A percentile compares a stretch with the other conserved stretches of the same genome.
Conservation (phyloP, 2,329 filamentous ascomycete genomes). For the Penicillium sp. region DNA sequence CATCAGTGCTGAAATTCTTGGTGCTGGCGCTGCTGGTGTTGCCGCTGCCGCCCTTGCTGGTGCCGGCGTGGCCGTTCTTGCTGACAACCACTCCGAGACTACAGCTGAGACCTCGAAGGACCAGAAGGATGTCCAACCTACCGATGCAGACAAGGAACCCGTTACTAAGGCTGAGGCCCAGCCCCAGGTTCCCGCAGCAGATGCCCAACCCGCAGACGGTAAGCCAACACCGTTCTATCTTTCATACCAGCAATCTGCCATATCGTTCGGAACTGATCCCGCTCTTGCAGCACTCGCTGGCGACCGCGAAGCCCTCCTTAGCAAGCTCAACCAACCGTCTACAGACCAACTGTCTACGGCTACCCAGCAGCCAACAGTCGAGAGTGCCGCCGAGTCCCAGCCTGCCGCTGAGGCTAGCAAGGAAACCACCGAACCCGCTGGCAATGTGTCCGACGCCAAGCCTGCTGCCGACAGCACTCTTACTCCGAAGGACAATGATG, state of each 20-base stretch:
- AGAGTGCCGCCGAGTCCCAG: constrained; percentile 14
- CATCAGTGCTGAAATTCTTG: constrained; percentile 28
- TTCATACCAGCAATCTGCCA: constrained; percentile 26
- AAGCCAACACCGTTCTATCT: constrained; percentile 22
- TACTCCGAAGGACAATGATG: constrained; percentile 24
- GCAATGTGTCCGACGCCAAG: constrained; percentile 6
- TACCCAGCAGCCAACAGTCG: constrained; percentile 75
- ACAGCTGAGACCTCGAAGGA: constrained; percentile 4
- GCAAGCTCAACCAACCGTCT: constrained; percentile 33
- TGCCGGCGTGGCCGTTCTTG: constrained; percentile 22
- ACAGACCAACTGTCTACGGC: constrained; percentile 52
- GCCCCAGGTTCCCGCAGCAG: constrained; percentile 16
- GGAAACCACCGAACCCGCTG: constrained; percentile 8
- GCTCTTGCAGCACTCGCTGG: constrained; percentile 33
- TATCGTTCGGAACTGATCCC: constrained; percentile 35
- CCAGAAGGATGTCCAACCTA: constrained; percentile 14
- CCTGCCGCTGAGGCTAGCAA: constrained; percentile 17
- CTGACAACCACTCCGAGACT: constrained; percentile 22
- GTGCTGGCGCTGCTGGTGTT: constrained; percentile 28
- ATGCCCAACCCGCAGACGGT: constrained; percentile 24
- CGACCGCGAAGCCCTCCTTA: constrained; percentile 36
- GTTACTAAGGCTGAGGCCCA: constrained; percentile 16
- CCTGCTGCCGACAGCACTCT: constrained; percentile 11
- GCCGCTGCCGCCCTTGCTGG: constrained; percentile 26
- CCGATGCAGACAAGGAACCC: background rate